Conservation (phyloP, 768 basidiomycete species). For the Tylopilus cervinicoccineus region DNA sequence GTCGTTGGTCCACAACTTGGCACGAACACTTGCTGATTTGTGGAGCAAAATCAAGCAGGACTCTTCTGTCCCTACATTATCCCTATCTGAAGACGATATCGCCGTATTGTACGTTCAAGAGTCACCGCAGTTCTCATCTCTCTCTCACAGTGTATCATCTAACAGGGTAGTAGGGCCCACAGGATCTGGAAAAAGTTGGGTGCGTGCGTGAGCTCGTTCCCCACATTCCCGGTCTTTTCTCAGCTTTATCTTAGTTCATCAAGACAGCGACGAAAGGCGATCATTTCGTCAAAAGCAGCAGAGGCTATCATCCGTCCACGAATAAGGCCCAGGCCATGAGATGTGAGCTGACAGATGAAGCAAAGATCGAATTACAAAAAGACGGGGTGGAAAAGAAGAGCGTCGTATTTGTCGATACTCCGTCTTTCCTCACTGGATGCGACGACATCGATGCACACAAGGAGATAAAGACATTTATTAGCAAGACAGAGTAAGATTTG, state of each 20-base stretch:
- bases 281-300: background rate
- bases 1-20: background rate
- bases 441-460: conserved; percentile 1
- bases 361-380: background rate
- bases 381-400: conserved; percentile 4
- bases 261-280: conserved; percentile 8
- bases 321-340: conserved; percentile 9
- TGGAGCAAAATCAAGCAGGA: conserved; percentile 15
- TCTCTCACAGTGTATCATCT: background rate
- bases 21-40: background rate
- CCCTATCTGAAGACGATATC: conserved; percentile 15
- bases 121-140: background rate
- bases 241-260: conserved; percentile 7
- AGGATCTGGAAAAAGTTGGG: conserved; percentile 21
- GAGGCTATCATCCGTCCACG: conserved; percentile 2
- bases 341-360: conserved; percentile 13
- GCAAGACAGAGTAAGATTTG: background rate
- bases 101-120: conserved; percentile 18
- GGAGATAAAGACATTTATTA: conserved; percentile 6
- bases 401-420: conserved; percentile 21
- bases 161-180: conserved; percentile 18
- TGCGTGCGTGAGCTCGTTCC: background rate
- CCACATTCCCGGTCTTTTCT: background rate
- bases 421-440: conserved; percentile 17
- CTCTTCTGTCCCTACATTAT: background rate